A percentile compares a stretch with the other conserved stretches of the same genome.
These are phyloP conservation scores for Macroventuria anomochaeta DNA, from an alignment of 2,329 filamentous ascomycete species.

Conservation along the genomic window DNA sequence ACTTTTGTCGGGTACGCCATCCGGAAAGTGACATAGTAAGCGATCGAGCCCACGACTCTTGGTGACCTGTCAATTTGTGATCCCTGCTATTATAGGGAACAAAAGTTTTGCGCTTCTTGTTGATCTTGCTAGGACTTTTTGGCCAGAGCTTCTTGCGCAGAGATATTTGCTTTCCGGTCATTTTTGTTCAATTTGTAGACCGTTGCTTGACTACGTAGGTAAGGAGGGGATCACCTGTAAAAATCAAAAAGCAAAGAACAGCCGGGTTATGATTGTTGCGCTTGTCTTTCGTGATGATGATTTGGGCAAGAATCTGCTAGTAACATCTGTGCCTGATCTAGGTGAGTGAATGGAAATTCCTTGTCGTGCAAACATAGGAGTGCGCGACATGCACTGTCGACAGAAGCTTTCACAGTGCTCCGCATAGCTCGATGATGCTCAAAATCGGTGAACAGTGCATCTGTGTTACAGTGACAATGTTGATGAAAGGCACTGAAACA, in stretches of 20 bases:
- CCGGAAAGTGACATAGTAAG: slow-evolving; percentile 2
- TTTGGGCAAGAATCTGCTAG: not conserved
- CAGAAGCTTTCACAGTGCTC: not conserved
- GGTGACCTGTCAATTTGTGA: not conserved
- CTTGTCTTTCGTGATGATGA: too few species aligned
- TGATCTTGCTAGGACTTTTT: not conserved
- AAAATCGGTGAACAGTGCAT: not conserved
- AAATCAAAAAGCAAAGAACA: too few species aligned
- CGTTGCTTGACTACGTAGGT: not conserved
- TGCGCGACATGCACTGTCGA: too few species aligned
- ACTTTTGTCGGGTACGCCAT: not conserved
- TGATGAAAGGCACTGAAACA: not conserved
- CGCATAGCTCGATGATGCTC: not conserved
- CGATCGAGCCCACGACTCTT: slow-evolving; percentile 1
- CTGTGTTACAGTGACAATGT: not conserved
- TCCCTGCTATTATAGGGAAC: not conserved
- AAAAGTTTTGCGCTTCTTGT: not conserved
- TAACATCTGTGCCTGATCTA: not conserved
- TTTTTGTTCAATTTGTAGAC: not conserved
- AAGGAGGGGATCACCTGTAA: too few species aligned
- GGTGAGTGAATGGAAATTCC: not conserved
- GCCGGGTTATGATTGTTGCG: too few species aligned
- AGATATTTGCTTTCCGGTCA: not conserved
- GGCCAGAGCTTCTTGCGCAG: not conserved
- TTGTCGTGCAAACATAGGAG: not conserved